Percentiles rank a stretch among this genome's conserved stretches.
Evolutionary conservation across 1,139 yeast species (phyloP).

Genomic region (Kodamaea anthophila): DNA sequence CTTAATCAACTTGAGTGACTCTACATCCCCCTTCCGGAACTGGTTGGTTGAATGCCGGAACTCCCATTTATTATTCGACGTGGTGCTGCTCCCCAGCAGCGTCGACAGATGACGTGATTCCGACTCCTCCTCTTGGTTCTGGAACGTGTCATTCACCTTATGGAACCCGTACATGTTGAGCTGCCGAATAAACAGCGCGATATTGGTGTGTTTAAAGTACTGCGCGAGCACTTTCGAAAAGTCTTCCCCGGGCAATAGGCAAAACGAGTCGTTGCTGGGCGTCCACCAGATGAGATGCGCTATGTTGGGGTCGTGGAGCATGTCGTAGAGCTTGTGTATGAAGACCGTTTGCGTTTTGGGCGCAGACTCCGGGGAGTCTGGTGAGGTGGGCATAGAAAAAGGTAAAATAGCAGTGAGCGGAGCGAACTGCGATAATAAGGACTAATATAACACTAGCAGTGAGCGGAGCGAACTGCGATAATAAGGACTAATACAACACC

Average conservation of each 20-base stretch:
- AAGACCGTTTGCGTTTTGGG: constrained; percentile 50
- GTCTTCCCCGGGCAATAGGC: constrained; percentile 47
- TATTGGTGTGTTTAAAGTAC: constrained; percentile 73
- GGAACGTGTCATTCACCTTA: constrained; percentile 48
- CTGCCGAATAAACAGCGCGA: constrained; percentile 63
- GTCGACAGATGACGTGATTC: constrained; percentile 6
- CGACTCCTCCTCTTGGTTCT: constrained; percentile 12
- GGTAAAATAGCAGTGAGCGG: too few relatives aligned
- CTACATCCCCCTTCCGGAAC: constrained; percentile 60
- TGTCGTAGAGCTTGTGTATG: constrained; percentile 58
- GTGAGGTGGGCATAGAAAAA: not conserved
- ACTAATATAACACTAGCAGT: too few relatives aligned
- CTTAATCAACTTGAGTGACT: constrained; percentile 52
- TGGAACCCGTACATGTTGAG: constrained; percentile 53
- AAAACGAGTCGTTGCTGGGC: constrained; percentile 36
- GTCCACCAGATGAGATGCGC: constrained; percentile 52
- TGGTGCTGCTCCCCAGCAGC: constrained; percentile 12
- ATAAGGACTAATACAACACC: too few relatives aligned
- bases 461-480: too few relatives aligned
- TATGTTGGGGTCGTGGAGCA: constrained; percentile 51
- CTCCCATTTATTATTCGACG: constrained; percentile 49
- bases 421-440: too few relatives aligned
- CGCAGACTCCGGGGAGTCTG: not conserved
- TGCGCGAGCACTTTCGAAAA: constrained; percentile 56
- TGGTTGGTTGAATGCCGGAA: constrained; percentile 62